Conservation (phyloP, 2,329 filamentous ascomycete genomes). For the Colletotrichum lentis region DNA sequence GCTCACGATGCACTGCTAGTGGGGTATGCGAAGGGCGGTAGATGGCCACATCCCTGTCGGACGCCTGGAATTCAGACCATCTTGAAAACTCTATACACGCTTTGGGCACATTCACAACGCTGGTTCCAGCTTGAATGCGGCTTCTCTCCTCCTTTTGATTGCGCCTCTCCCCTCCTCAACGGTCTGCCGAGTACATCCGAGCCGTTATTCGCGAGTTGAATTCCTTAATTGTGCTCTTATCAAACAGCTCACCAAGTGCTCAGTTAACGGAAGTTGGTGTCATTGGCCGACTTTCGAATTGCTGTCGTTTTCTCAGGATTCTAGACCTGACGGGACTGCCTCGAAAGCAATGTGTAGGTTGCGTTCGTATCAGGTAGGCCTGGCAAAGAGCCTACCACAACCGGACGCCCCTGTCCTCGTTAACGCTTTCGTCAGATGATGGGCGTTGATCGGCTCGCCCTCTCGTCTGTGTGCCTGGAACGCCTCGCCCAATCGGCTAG, state of each 20-base stretch:
- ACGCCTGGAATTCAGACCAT: conserved; percentile 4
- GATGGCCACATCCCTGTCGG: conserved; percentile 8
- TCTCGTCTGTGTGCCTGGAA: conserved; percentile 6
- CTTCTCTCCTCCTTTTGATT: conserved; percentile 2
- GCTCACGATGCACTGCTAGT: neutral
- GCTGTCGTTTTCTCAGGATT: neutral
- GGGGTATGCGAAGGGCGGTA: neutral
- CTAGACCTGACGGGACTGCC: neutral
- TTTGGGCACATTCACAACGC: conserved; percentile 16
- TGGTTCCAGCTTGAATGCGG: conserved; percentile 1
- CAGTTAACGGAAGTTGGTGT: neutral
- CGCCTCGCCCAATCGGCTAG: conserved; percentile 11
- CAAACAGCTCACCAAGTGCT: neutral
- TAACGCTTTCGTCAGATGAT: conserved; percentile 33
- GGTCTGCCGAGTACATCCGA: neutral
- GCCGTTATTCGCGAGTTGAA: too few relatives aligned
- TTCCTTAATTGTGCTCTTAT: neutral
- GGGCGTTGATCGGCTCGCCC: conserved; percentile 4
- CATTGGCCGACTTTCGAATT: neutral
- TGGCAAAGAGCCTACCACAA: neutral
- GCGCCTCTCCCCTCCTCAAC: neutral
- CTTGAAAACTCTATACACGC: conserved; percentile 26
- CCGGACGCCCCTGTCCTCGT: neutral
- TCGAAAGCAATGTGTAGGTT: conserved; percentile 5
- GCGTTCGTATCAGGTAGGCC: conserved; percentile 1